A percentile compares a stretch with the other conserved stretches of the same genome.
phyloP scores from a whole-genome alignment of 2,329 filamentous ascomycete species.

The Orbilia blumenaviensis region DNA sequence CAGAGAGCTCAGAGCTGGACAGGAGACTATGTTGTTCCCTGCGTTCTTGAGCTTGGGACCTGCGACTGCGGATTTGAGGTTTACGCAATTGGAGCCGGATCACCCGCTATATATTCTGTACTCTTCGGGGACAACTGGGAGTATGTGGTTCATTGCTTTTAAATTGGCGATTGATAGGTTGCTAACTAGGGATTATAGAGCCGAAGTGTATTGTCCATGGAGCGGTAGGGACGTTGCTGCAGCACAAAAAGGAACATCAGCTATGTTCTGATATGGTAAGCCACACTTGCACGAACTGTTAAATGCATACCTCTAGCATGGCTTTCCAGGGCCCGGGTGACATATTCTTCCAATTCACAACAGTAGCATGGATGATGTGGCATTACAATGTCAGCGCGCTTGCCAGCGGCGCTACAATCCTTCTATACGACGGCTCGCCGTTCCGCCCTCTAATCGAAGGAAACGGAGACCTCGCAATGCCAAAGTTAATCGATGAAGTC shows the following conservation, averaged over 20 bases:
- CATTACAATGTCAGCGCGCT: slow-evolving; percentile 92
- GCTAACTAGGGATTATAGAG: slow-evolving; percentile 63
- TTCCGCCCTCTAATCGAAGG: slow-evolving; percentile 74
- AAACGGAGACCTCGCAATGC: slow-evolving; percentile 81
- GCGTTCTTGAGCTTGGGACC: slow-evolving; percentile 61
- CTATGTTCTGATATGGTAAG: slow-evolving; percentile 80
- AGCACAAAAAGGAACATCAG: slow-evolving; percentile 96
- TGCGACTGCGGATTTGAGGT: slow-evolving; percentile 64
- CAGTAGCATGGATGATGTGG: slow-evolving; percentile 85
- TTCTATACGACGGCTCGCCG: slow-evolving; percentile 92
- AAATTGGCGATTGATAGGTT: neutral
- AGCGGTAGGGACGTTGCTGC: slow-evolving; percentile 84
- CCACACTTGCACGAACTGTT: neutral
- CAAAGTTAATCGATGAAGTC: slow-evolving; percentile 80
- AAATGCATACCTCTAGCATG: neutral
- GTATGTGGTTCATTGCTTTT: slow-evolving; percentile 26
- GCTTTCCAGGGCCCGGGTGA: slow-evolving; percentile 40
- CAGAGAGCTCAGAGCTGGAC: slow-evolving; percentile 37
- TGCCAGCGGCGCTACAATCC: slow-evolving; percentile 80
- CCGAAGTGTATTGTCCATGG: slow-evolving; percentile 97
- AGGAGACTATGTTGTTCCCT: slow-evolving; percentile 40
- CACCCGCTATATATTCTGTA: slow-evolving; percentile 95
- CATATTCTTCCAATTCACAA: slow-evolving; percentile 58
- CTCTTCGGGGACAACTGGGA: slow-evolving; percentile 85
- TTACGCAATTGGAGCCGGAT: slow-evolving; percentile 81